These are phyloP conservation scores for Calonectria pteridis DNA, from an alignment of 2,329 filamentous ascomycete species.

Conservation along the genomic window DNA sequence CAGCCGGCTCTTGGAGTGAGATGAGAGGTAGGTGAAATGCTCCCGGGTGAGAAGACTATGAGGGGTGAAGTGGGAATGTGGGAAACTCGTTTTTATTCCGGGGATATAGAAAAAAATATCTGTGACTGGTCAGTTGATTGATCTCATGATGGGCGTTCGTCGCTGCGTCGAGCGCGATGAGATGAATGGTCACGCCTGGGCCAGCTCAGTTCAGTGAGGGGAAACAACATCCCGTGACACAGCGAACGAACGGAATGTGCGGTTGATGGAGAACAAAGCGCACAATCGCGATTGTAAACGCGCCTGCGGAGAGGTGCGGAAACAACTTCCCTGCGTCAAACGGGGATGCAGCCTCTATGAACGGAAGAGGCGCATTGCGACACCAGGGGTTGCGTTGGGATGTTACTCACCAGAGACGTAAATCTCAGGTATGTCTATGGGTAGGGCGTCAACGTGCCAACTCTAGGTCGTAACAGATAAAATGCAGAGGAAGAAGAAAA, in stretches of 20 bases:
- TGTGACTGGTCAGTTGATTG: constrained; percentile 37
- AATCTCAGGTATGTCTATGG: constrained; percentile 46
- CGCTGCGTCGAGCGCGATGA: constrained; percentile 24
- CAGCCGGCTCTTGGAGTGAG: constrained; percentile 3
- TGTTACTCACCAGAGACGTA: constrained; percentile 41
- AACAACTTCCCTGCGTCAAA: constrained; percentile 18
- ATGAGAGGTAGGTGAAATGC: neutral
- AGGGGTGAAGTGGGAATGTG: constrained; percentile 26
- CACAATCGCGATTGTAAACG: constrained; percentile 17
- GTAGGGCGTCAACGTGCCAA: constrained; percentile 44
- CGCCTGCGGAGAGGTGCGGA: neutral
- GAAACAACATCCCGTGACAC: constrained; percentile 32
- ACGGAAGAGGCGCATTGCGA: constrained; percentile 1
- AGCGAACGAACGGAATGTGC: constrained; percentile 19
- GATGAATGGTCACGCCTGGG: constrained; percentile 24
- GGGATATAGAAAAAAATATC: constrained; percentile 37
- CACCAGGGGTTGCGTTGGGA: constrained; percentile 3
- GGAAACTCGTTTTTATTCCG: constrained; percentile 30
- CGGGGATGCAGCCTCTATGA: constrained; percentile 9
- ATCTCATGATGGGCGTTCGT: constrained; percentile 34
- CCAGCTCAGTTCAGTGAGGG: constrained; percentile 25
- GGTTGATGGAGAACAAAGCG: constrained; percentile 24
- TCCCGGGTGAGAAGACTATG: constrained; percentile 11
- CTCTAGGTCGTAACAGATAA: constrained; percentile 45
- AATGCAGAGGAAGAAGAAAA: constrained; percentile 25